These are phyloP conservation scores for Quercus tomentella DNA, from an alignment of 331 rosid species.

Conservation along the genomic window DNA sequence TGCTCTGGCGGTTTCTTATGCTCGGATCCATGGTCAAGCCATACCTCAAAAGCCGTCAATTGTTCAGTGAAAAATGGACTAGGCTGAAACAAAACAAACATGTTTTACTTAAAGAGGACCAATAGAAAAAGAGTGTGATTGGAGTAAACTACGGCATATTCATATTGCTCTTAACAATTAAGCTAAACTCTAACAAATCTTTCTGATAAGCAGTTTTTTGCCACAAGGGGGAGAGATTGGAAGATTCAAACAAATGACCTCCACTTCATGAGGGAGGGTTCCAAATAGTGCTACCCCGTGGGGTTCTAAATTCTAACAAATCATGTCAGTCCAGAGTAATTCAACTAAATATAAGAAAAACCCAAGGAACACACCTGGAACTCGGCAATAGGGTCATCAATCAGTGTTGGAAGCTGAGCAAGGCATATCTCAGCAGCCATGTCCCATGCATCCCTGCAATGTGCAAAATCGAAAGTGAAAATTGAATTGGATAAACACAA, in stretches of 20 bases:
- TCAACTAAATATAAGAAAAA: conserved; percentile 2
- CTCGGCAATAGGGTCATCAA: conserved; percentile 79
- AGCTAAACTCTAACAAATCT: neutral
- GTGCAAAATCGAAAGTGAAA: conserved; percentile 5
- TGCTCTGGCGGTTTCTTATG: conserved; percentile 99
- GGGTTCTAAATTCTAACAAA: neutral
- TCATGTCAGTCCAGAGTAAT: conserved; percentile 2
- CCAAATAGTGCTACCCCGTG: no score
- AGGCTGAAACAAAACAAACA: conserved; percentile 57
- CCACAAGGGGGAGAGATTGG: no score
- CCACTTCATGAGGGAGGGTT: no score
- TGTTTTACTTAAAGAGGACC: neutral
- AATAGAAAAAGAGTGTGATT: neutral
- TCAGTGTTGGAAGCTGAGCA: conserved; percentile 88
- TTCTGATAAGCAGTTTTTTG: neutral
- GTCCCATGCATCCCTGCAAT: conserved; percentile 99
- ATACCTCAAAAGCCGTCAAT: conserved; percentile 93
- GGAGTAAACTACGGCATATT: conserved; percentile 1
- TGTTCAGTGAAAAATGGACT: conserved; percentile 97
- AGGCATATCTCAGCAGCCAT: conserved; percentile 99
- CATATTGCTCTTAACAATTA: neutral
- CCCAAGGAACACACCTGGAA: conserved; percentile 60
- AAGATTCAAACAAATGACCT: no score
- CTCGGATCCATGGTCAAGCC: conserved; percentile 99
- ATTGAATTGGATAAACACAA: conserved; percentile 8